A percentile compares a stretch with the other conserved stretches of the same genome.
Conservation (phyloP, 768 basidiomycete species). For the Boletus sp. region DNA sequence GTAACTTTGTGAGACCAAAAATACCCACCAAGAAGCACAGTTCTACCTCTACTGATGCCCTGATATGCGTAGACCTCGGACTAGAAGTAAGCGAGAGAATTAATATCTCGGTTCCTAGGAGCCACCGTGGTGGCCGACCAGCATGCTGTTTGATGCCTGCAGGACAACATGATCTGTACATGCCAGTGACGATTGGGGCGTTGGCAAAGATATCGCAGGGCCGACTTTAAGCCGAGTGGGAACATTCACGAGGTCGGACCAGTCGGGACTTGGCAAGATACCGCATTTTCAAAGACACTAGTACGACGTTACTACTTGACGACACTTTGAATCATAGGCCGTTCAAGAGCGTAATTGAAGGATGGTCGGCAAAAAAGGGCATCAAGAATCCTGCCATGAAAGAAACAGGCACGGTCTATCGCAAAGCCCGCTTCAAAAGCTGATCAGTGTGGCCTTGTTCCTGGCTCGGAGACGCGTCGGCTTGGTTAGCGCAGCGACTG, state of each 20-base stretch:
- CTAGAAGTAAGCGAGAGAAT: background rate
- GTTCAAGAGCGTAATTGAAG: too few species aligned
- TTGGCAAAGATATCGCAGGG: background rate
- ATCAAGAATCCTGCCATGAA: too few species aligned
- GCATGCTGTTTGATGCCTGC: background rate
- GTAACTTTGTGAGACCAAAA: background rate
- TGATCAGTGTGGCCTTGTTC: background rate
- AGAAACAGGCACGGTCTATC: too few species aligned
- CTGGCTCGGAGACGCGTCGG: background rate
- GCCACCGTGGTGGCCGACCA: background rate
- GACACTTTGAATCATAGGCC: too few species aligned
- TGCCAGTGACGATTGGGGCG: background rate
- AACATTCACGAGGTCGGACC: background rate
- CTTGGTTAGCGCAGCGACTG: background rate
- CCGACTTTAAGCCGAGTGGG: background rate
- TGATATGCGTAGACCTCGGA: conserved; percentile 4
- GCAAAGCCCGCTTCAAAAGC: too few species aligned
- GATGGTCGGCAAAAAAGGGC: too few species aligned
- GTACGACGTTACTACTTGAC: too few species aligned
- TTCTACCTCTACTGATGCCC: background rate
- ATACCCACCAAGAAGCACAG: too few species aligned
- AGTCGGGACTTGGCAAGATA: background rate
- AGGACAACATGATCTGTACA: background rate
- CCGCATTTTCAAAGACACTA: too few species aligned
- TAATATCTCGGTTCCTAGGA: conserved; percentile 12